These are phyloP conservation scores for Trichoderma orchidacearum DNA, from an alignment of 495 filamentous ascomycete genomes.

Conservation along the genomic window DNA sequence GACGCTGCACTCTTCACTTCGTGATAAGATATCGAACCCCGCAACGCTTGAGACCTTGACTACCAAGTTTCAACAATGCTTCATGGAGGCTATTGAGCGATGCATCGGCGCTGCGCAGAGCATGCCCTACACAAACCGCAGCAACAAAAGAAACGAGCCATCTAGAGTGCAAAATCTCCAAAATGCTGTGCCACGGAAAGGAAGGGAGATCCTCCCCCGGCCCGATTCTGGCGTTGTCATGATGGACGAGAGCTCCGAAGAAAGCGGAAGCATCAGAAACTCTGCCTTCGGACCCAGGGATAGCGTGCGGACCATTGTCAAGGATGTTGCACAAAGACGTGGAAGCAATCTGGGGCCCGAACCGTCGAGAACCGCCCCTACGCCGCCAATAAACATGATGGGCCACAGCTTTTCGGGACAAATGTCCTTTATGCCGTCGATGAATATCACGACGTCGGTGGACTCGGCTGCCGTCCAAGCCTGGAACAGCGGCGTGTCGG, in stretches of 20 bases:
- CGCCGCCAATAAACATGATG: not conserved
- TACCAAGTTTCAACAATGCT: constrained; percentile 2
- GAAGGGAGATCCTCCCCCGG: not conserved
- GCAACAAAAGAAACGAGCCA: constrained; percentile 5
- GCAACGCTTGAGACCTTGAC: constrained; percentile 1
- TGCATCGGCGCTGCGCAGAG: constrained; percentile 2
- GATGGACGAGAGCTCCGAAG: constrained; percentile 3
- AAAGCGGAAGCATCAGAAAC: not conserved
- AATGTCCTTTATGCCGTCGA: not conserved
- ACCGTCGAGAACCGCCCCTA: not conserved
- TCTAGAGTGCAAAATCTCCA: not conserved
- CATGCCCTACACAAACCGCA: constrained; percentile 4
- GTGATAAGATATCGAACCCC: not conserved
- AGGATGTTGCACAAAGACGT: not conserved
- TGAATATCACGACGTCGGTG: not conserved
- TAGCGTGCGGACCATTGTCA: not conserved
- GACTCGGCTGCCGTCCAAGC: not conserved
- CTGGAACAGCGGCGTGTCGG: not conserved
- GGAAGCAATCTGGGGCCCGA: not conserved
- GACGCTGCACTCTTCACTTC: not conserved
- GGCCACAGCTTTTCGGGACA: not conserved
- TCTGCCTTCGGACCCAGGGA: not conserved
- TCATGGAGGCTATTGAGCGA: constrained; percentile 2
- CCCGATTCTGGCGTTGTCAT: constrained; percentile 3
- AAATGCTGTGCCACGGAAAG: not conserved